Conservation (phyloP, 441 rosid species). For the Gossypium gossypioides region DNA sequence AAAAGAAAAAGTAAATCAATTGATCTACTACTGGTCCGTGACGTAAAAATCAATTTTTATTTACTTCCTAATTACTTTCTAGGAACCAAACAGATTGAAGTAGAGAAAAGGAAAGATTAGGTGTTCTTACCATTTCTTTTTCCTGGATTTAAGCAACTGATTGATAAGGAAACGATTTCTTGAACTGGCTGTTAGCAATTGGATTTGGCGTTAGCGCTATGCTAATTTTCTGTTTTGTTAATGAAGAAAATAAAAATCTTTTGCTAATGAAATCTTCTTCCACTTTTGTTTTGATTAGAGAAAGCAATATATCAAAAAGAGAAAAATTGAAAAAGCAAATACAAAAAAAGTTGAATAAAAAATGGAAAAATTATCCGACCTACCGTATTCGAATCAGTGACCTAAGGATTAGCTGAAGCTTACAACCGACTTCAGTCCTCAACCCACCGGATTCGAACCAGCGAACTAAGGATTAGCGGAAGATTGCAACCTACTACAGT, state of each 20-base stretch:
- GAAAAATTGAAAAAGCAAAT: not conserved
- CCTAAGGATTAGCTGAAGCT: conserved; percentile 23
- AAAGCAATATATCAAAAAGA: not conserved
- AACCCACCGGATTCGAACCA: conserved; percentile 36
- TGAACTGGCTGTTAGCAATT: not conserved
- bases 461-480: conserved; percentile 29
- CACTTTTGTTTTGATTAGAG: not conserved
- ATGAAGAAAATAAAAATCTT: too few species aligned
- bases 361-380: conserved; percentile 16
- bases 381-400: conserved; percentile 41
- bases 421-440: conserved; percentile 40
- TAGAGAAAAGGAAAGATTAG: not conserved
- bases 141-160: not conserved
- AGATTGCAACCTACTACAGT: not conserved
- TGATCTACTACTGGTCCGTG: not conserved
- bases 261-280: not conserved
- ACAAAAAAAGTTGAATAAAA: rapidly evolving
- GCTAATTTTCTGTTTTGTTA: not conserved
- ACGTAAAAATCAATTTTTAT: not conserved
- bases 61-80: not conserved
- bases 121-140: conserved; percentile 1
- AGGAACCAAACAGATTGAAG: conserved; percentile 1
- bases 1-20: not conserved
- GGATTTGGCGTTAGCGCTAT: not conserved
- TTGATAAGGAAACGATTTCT: not conserved